Conservation (phyloP, 768 basidiomycete species). For the Suillus clintonianus region DNA sequence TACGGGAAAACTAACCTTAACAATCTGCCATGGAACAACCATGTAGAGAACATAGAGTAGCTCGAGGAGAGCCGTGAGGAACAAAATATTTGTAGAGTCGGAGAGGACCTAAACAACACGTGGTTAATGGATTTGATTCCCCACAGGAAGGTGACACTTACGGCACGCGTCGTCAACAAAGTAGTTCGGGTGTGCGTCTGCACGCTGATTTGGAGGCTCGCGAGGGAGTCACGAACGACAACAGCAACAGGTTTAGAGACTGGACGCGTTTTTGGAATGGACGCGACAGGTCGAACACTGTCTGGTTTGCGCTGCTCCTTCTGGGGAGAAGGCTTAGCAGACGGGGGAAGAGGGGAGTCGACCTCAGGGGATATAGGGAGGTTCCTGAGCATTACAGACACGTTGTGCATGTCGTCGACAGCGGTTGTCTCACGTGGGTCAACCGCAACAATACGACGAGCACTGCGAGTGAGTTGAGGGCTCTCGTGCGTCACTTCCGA, state of each 20-base stretch:
- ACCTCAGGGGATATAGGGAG: conserved; percentile 41
- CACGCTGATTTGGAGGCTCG: conserved; percentile 19
- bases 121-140: background rate
- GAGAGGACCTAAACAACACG: conserved; percentile 52
- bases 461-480: conserved; percentile 20
- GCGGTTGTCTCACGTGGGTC: conserved; percentile 46
- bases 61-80: conserved; percentile 54
- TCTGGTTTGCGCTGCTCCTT: conserved; percentile 13
- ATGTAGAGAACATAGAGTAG: conserved; percentile 51
- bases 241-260: conserved; percentile 21
- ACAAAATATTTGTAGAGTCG: conserved; percentile 64
- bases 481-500: conserved; percentile 11
- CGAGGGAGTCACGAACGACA: conserved; percentile 22
- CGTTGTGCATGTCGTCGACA: conserved; percentile 47
- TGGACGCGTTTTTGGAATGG: conserved; percentile 28
- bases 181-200: conserved; percentile 19
- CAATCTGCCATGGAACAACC: conserved; percentile 54
- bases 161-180: conserved; percentile 28
- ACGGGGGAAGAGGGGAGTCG: conserved; percentile 9
- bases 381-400: conserved; percentile 54
- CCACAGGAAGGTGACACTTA: conserved; percentile 12
- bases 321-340: conserved; percentile 12
- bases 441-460: conserved; percentile 19
- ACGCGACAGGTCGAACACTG: conserved; percentile 13
- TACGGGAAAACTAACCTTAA: conserved; percentile 37